Conservation (phyloP, 1,284 basidiomycete genomes). For the Leccinum olivaceoglutinosum region DNA sequence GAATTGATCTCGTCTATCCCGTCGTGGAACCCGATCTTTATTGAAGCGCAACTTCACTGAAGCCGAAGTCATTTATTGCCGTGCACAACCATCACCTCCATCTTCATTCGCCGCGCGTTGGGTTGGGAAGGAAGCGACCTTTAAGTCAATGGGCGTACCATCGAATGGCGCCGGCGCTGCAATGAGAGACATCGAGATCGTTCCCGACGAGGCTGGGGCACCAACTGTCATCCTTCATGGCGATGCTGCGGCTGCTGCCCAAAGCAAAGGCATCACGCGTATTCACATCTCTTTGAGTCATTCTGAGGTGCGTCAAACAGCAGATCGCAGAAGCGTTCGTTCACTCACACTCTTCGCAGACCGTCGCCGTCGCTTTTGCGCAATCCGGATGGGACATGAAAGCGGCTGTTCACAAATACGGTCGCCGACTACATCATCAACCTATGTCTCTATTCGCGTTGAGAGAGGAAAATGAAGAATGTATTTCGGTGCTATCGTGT, state of each 20-base stretch:
- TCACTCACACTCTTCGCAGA: slow-evolving; percentile 37
- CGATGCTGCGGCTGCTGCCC: slow-evolving; percentile 75
- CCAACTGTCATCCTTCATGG: slow-evolving; percentile 79
- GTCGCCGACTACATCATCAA: slow-evolving; percentile 47
- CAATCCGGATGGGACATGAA: slow-evolving; percentile 49
- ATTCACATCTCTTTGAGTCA: slow-evolving; percentile 89
- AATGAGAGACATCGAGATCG: slow-evolving; percentile 96
- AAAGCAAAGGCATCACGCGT: slow-evolving; percentile 67
- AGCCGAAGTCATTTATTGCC: slow-evolving; percentile 85
- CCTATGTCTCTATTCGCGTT: slow-evolving; percentile 44
- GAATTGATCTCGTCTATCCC: slow-evolving; percentile 94
- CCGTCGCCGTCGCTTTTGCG: slow-evolving; percentile 77
- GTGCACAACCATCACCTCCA: slow-evolving; percentile 76
- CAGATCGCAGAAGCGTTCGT: slow-evolving; percentile 3
- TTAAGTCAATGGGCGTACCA: slow-evolving; percentile 92
- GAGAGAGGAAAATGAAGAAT: slow-evolving; percentile 2
- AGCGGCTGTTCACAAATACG: slow-evolving; percentile 35
- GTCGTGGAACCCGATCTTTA: slow-evolving; percentile 84
- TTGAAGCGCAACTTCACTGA: slow-evolving; percentile 90
- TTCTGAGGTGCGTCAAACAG: slow-evolving; percentile 61
- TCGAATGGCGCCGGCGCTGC: slow-evolving; percentile 90
- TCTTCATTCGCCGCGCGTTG: slow-evolving; percentile 96
- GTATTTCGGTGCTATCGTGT: slow-evolving; percentile 11
- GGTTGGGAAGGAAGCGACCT: slow-evolving; percentile 96
- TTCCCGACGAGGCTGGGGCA: slow-evolving; percentile 65